phyloP scores from a whole-genome alignment of 257 asterid genomes.

The Lavandula angustifolia region DNA sequence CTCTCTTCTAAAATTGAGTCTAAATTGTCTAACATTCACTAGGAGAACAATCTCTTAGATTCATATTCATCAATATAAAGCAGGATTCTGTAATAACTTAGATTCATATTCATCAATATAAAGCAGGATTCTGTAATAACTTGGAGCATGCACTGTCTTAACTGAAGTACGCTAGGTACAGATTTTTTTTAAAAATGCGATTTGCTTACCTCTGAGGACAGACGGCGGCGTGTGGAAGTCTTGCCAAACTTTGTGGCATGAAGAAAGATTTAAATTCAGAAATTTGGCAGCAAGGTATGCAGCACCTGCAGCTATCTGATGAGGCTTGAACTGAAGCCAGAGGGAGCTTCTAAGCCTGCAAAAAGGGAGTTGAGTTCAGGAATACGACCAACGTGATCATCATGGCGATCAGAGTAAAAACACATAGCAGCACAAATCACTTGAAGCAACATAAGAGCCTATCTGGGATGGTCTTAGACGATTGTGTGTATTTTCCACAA shows the following conservation, averaged over 20 bases:
- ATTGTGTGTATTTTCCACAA: conserved; percentile 36
- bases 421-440: conserved; percentile 43
- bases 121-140: not conserved
- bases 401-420: conserved; percentile 7
- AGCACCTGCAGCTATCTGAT: conserved; percentile 99
- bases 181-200: not conserved
- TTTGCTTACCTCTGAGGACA: conserved; percentile 71
- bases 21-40: not conserved
- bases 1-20: too few species aligned
- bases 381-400: not conserved
- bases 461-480: conserved; percentile 33
- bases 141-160: conserved; percentile 8
- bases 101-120: not conserved
- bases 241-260: conserved; percentile 69
- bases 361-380: conserved; percentile 19
- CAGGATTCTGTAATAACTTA: not conserved
- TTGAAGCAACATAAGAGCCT: conserved; percentile 39
- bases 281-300: conserved; percentile 96
- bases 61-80: not conserved
- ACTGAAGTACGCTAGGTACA: not conserved
- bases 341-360: conserved; percentile 91
- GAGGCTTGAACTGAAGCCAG: conserved; percentile 99
- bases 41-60: not conserved
- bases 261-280: conserved; percentile 74
- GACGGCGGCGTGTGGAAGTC: conserved; percentile 82